Percentiles rank a stretch among this genome's conserved stretches.
phyloP scores from a whole-genome alignment of 2,329 filamentous ascomycete genomes.

The Neofusicoccum umdonicola region DNA sequence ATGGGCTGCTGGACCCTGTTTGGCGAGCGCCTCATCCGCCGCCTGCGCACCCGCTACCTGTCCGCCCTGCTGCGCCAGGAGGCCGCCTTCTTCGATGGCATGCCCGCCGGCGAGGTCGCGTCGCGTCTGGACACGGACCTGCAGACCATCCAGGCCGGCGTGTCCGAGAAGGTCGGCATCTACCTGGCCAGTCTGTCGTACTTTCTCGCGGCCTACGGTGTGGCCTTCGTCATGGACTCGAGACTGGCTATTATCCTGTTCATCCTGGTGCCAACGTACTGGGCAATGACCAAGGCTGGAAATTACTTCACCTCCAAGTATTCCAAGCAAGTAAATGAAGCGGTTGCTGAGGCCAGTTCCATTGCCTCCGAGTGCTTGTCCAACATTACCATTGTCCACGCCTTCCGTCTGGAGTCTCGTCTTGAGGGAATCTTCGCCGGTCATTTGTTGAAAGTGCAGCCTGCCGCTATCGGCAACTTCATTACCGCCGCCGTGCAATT shows the following conservation, averaged over 20 bases:
- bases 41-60: slow-evolving; percentile 4
- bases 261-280: slow-evolving; percentile 64
- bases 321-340: not conserved
- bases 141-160: slow-evolving; percentile 9
- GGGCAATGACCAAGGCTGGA: slow-evolving; percentile 51
- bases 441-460: slow-evolving; percentile 3
- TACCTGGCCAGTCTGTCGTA: slow-evolving; percentile 2
- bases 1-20: slow-evolving; percentile 14
- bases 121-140: slow-evolving; percentile 3
- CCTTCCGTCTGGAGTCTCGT: not conserved
- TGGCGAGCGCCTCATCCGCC: slow-evolving; percentile 3
- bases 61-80: not conserved
- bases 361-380: slow-evolving; percentile 4
- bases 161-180: slow-evolving; percentile 15
- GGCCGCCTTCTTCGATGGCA: not conserved
- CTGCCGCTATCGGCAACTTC: slow-evolving; percentile 5
- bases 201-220: slow-evolving; percentile 6
- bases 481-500: not conserved
- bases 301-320: slow-evolving; percentile 2
- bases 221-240: slow-evolving; percentile 9
- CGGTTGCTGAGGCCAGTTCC: slow-evolving; percentile 5
- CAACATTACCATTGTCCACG: slow-evolving; percentile 11
- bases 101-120: not conserved
- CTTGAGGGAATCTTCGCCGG: slow-evolving; percentile 5
- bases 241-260: not conserved